Evolutionary conservation across 495 filamentous ascomycete genomes (phyloP).

Genomic region (Amorphotheca resinae): DNA sequence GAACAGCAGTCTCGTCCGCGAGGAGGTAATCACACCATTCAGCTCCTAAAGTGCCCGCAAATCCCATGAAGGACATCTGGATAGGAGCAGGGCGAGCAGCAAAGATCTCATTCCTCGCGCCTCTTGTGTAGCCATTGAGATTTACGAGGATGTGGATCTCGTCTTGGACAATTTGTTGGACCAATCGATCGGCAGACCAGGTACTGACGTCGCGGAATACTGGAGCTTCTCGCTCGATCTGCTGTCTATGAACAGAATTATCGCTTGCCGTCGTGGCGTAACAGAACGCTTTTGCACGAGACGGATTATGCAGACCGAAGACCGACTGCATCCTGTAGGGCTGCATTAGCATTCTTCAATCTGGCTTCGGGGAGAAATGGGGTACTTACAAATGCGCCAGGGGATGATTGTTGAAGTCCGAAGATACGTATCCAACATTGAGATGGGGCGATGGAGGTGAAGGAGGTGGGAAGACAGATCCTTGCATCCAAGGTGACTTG

Average conservation of each 20-base stretch:
- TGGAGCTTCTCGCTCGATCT: slow-evolving; percentile 90
- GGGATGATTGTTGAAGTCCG: slow-evolving; percentile 98
- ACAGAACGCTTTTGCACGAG: slow-evolving; percentile 71
- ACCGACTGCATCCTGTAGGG: slow-evolving; percentile 79
- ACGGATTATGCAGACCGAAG: slow-evolving; percentile 76
- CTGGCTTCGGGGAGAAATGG: too few relatives aligned
- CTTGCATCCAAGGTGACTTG: slow-evolving; percentile 72
- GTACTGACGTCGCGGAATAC: slow-evolving; percentile 80
- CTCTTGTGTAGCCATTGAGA: slow-evolving; percentile 92
- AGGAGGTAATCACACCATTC: slow-evolving; percentile 99
- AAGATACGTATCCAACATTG: slow-evolving; percentile 91
- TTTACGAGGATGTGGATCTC: slow-evolving; percentile 95
- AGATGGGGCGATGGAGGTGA: slow-evolving; percentile 70
- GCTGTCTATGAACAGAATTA: slow-evolving; percentile 77
- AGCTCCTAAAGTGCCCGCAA: slow-evolving; percentile 89
- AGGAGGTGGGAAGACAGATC: slow-evolving; percentile 71
- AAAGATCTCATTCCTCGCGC: slow-evolving; percentile 95
- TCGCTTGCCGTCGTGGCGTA: slow-evolving; percentile 96
- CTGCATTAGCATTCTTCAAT: slow-evolving; percentile 4
- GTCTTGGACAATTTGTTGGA: slow-evolving; percentile 86
- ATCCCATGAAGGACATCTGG: slow-evolving; percentile 99
- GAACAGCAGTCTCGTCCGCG: slow-evolving; percentile 80
- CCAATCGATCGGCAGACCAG: slow-evolving; percentile 75
- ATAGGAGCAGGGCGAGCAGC: slow-evolving; percentile 90
- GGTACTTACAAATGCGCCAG: slow-evolving; percentile 63